Conservation (phyloP, 2,329 filamentous ascomycete species). For the Aspergillus niger region DNA sequence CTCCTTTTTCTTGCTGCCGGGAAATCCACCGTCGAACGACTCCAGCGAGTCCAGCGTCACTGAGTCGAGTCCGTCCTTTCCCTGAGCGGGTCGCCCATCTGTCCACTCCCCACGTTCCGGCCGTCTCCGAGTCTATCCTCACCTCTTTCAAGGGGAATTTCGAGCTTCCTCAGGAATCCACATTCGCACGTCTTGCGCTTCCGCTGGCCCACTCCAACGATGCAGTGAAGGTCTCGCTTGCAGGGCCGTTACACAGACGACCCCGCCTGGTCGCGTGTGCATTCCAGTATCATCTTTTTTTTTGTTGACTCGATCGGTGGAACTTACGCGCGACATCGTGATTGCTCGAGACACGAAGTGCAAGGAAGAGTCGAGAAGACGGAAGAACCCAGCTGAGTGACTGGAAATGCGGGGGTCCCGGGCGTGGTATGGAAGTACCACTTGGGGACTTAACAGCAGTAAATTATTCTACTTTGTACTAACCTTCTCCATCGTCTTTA, state of each 20-base stretch:
- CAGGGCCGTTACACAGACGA: not conserved
- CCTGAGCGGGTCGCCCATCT: not conserved
- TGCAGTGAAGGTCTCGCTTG: not conserved
- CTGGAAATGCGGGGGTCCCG: not conserved
- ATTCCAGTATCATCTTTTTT: not conserved
- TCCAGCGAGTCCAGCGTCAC: too few relatives aligned
- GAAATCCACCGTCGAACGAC: not conserved
- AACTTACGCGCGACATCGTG: not conserved
- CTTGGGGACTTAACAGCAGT: too few relatives aligned
- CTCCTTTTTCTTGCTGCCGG: too few relatives aligned
- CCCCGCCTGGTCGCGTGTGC: slow-evolving; percentile 1
- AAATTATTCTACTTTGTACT: too few relatives aligned
- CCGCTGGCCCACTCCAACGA: not conserved
- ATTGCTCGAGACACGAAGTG: not conserved
- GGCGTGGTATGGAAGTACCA: not conserved
- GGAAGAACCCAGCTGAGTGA: not conserved
- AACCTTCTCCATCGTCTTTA: too few relatives aligned
- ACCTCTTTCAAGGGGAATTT: not conserved
- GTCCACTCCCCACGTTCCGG: not conserved
- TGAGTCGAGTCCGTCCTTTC: too few relatives aligned
- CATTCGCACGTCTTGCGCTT: not conserved
- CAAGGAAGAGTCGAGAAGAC: not conserved
- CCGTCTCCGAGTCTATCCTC: not conserved
- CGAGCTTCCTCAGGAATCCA: not conserved
- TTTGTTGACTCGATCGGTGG: not conserved